phyloP scores from a whole-genome alignment of 2,329 filamentous ascomycete species.

The Kalaharituber pfeilii region DNA sequence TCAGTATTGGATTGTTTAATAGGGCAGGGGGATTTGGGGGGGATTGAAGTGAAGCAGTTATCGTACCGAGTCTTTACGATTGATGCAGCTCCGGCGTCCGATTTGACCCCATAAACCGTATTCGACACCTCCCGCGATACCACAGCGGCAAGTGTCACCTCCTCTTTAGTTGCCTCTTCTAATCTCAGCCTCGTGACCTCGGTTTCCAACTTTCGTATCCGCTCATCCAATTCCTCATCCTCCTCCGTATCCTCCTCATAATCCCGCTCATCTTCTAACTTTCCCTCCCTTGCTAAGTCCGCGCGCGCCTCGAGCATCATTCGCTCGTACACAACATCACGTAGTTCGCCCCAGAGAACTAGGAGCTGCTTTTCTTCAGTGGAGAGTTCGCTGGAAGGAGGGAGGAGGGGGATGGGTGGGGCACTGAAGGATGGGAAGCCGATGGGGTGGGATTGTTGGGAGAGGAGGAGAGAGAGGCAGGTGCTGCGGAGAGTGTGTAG shows the following conservation, averaged over 20 bases:
- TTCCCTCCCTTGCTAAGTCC: conserved; percentile 43
- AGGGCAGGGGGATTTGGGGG: not conserved
- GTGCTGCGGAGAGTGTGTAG: conserved; percentile 9
- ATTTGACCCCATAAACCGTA: not conserved
- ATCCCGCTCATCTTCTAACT: conserved; percentile 41
- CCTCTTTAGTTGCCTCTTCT: not conserved
- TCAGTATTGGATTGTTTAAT: not conserved
- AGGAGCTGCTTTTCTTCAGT: conserved; percentile 37
- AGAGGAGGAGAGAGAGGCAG: conserved; percentile 10
- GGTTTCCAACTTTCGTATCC: conserved; percentile 20
- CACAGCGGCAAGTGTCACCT: not conserved
- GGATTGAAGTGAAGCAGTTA: not conserved
- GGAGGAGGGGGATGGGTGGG: conserved; percentile 3
- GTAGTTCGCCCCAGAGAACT: conserved; percentile 39
- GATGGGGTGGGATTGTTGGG: conserved; percentile 2
- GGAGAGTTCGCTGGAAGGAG: conserved; percentile 7
- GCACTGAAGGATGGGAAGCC: conserved; percentile 10
- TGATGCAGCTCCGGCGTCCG: not conserved
- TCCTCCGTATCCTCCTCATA: conserved; percentile 47
- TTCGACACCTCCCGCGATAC: not conserved
- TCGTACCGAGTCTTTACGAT: not conserved
- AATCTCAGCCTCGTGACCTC: not conserved
- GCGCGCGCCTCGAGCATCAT: conserved; percentile 43
- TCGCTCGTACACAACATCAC: conserved; percentile 37
- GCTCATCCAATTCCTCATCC: conserved; percentile 44